Base-by-base conservation (phyloP, 2,329 filamentous ascomycete species). In the Aspergillus arachidicola region DNA sequence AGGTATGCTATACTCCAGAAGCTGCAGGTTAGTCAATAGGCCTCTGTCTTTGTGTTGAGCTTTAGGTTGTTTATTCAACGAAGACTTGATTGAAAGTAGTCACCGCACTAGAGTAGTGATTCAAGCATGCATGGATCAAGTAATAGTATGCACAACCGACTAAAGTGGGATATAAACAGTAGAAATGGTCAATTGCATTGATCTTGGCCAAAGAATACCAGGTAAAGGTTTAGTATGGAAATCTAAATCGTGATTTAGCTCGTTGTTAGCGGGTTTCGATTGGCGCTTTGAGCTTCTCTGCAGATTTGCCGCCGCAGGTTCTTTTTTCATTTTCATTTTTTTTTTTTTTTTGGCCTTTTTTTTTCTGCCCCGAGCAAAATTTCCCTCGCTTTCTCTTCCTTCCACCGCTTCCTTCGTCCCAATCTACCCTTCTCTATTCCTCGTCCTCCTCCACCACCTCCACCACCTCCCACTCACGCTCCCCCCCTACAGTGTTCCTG, bases 401-500 rank as follows among this genome's bases (percentile, higher is more conserved):
- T 68, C 68, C 64, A 68, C 66, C 64, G 28, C 48, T 51, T 51
- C 48, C 48, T 14, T 51, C 48, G 19, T 7, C 26, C 46, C 26
- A 19, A 28, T 21, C n/a, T 23, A 21, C 45, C 21, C 21, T 26
- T 23, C 12, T 16, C 45, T 34, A 4, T 12, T 34, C n/a, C 43
- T 14, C 21, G 10, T 23, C 43, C 4, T 32, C 5, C 28, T 32
- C 28, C 28, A 10, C 48, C 28, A 16, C 60, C 61, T 60, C 71
- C 66, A 72, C 68, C 69, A 48, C 66, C 62, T 65, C 68, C 70
- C 66, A 67, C 72, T 69, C 66, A 64, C 63, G 62, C 67, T 69
- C 64, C 63, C 68, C 68, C 68, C 32, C 26, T 69, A 69, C 67
- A 71, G 72, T 70, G 64, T 68, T 72, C 68, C 68, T 73, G 71